Base-by-base conservation (phyloP, 306 rosid genomes). In the Dryas alaskensis region DNA sequence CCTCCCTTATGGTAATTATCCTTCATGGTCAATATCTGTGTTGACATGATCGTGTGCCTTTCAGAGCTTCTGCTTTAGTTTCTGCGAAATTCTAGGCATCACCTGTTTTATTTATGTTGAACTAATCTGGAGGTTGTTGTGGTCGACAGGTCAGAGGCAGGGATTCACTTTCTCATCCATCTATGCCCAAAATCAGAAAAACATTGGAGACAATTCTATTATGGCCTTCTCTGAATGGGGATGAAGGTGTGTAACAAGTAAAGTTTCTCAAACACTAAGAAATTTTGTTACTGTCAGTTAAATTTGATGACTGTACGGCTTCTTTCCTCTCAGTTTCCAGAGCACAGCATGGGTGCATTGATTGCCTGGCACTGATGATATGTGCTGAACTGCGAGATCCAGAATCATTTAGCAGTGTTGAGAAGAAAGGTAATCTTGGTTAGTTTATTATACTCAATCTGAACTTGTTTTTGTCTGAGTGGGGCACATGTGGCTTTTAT, bases 331-430 rank as follows among this genome's bases (percentile, higher is more conserved):
- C 84, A 93, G 98, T 91, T 82, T 87, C 90, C 64, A 89, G 81
- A 84, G 88, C 88, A 65, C 97, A 94, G 83, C 96, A 91, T 82
- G 98, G 97, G 65, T 94, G 97, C 88, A 94, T 89, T 69, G 94
- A 89, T 84, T 89, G 96, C 78, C 85, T 94, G 53, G 97, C 98
- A 60, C 81, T 94, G 64, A 91, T 94, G 97, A 80, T 91, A 80
- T 91, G 90, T 79, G 86, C 89, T 65, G 94, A 94, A 64, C 79
- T 85, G 68, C 94, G 84, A 81, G 87, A 82, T 73, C 67, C 73
- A 60, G 79, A 83, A 71, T 83, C 89, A 63, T 71, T 49, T 19
- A 70, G 60, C 69, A 68, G 25, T 72, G 65, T 40, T 73, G 82
- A 78, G 72, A 81, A 83, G 80, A 83, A 89, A 84, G 85, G 83